phyloP scores from a whole-genome alignment of 768 basidiomycete species.

The Epithele typhae region DNA sequence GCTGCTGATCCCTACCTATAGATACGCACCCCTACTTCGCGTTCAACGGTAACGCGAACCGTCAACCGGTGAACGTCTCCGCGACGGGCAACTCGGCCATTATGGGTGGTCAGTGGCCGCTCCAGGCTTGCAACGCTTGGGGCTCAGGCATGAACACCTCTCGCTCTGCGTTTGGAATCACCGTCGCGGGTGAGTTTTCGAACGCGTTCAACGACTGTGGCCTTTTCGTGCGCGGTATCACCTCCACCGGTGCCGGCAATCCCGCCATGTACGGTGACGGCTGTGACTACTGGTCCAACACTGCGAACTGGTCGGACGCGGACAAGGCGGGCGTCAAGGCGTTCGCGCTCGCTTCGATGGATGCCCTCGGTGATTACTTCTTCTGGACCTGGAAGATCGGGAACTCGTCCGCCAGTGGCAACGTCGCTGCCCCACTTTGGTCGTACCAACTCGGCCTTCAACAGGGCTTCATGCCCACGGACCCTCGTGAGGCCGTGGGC shows the following conservation, averaged over 20 bases:
- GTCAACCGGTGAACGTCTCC: conserved; percentile 36
- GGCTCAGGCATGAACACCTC: conserved; percentile 29
- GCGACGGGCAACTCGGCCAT: conserved; percentile 29
- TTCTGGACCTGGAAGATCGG: conserved; percentile 85
- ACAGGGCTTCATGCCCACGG: conserved; percentile 71
- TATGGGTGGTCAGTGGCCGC: conserved; percentile 26
- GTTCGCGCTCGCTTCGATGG: conserved; percentile 55
- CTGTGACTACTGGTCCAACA: conserved; percentile 44
- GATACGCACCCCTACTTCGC: conserved; percentile 44
- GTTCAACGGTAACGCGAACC: conserved; percentile 28
- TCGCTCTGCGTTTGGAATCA: conserved; percentile 57
- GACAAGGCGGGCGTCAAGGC: conserved; percentile 47
- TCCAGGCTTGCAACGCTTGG: conserved; percentile 43
- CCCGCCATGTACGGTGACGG: conserved; percentile 24
- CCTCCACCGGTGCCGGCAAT: conserved; percentile 1
- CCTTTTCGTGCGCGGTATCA: conserved; percentile 34
- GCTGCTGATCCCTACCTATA: background rate
- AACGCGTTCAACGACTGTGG: conserved; percentile 65
- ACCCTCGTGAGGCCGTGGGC: conserved; percentile 63
- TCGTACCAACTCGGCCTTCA: conserved; percentile 64
- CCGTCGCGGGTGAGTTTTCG: conserved; percentile 71
- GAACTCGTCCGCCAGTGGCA: conserved; percentile 43
- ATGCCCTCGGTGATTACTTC: conserved; percentile 63
- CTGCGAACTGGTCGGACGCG: conserved; percentile 43
- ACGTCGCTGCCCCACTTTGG: conserved; percentile 55